A percentile compares a stretch with the other conserved stretches of the same genome.
Evolutionary conservation across 2,329 filamentous ascomycete species (phyloP).

Genomic region (Nemania serpens): DNA sequence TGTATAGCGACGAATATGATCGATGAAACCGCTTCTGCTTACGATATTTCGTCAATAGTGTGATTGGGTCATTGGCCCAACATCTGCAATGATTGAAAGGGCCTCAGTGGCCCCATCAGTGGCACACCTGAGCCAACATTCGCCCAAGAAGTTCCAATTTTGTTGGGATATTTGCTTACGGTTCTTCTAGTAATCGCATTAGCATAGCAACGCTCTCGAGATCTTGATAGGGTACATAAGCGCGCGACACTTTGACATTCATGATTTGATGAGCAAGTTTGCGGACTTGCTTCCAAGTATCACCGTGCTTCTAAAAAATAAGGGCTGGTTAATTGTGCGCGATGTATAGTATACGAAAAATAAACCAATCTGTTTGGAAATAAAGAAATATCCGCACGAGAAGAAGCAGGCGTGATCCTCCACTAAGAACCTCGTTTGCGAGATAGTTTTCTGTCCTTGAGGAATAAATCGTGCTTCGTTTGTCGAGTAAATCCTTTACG

Average conservation of each 20-base stretch:
- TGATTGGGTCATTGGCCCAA: too few relatives aligned
- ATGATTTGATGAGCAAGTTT: slow-evolving; percentile 10
- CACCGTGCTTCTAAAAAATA: slow-evolving; percentile 4
- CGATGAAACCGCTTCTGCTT: neutral
- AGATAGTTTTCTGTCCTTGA: slow-evolving; percentile 5
- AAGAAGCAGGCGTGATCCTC: slow-evolving; percentile 11
- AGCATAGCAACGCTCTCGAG: neutral
- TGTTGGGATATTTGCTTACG: too few relatives aligned
- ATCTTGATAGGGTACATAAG: slow-evolving; percentile 10
- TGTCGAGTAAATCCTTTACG: slow-evolving; percentile 14
- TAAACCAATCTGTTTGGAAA: neutral
- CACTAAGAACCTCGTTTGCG: slow-evolving; percentile 1
- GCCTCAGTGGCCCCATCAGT: too few relatives aligned
- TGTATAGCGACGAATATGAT: neutral
- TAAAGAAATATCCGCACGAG: neutral
- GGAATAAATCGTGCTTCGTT: slow-evolving; percentile 8
- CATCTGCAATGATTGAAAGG: too few relatives aligned
- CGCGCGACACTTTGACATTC: slow-evolving; percentile 1
- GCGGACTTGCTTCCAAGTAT: slow-evolving; percentile 3
- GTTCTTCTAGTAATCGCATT: too few relatives aligned
- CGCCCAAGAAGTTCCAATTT: too few relatives aligned
- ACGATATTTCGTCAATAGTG: too few relatives aligned
- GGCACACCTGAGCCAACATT: too few relatives aligned
- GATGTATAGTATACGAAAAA: too few relatives aligned
- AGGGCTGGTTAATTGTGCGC: neutral